Conservation (phyloP, 2,329 filamentous ascomycete genomes). For the Ophiostoma fasciatum region DNA sequence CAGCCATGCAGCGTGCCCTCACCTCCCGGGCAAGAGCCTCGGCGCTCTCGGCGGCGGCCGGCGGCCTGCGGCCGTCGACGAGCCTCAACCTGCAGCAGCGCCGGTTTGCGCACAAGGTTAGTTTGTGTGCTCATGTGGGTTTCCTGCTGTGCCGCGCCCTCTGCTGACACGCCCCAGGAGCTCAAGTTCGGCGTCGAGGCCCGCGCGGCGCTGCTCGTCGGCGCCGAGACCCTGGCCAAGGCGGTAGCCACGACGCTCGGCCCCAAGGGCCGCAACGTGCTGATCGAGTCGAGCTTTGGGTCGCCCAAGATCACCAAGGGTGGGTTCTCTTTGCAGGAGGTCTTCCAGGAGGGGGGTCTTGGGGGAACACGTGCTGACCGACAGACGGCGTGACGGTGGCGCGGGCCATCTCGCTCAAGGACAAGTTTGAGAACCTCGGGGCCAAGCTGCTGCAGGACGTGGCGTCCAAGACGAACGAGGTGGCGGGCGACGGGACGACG, state of each 20-base stretch:
- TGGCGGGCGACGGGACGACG: slow-evolving; percentile 95
- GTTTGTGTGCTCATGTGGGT: slow-evolving; percentile 16
- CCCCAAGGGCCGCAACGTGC: slow-evolving; percentile 94
- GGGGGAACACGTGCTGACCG: slow-evolving; percentile 5
- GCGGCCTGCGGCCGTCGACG: slow-evolving; percentile 47
- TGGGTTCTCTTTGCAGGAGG: slow-evolving; percentile 27
- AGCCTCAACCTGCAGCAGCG: slow-evolving; percentile 65
- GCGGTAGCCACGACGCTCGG: slow-evolving; percentile 93
- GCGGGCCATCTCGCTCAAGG: slow-evolving; percentile 81
- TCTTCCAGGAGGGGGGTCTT: too few species aligned
- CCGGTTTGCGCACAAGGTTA: slow-evolving; percentile 94
- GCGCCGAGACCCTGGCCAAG: slow-evolving; percentile 93
- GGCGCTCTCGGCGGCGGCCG: slow-evolving; percentile 48
- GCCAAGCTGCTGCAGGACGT: slow-evolving; percentile 95
- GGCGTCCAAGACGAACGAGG: slow-evolving; percentile 98
- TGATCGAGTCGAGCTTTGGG: slow-evolving; percentile 97
- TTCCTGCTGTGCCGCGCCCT: too few species aligned
- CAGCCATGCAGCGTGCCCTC: slow-evolving; percentile 88
- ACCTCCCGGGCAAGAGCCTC: slow-evolving; percentile 67
- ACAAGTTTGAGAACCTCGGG: slow-evolving; percentile 99
- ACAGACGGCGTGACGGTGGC: slow-evolving; percentile 78
- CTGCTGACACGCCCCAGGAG: slow-evolving; percentile 44
- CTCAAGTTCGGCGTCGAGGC: slow-evolving; percentile 97
- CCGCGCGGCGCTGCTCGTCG: slow-evolving; percentile 73
- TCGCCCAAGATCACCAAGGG: slow-evolving; percentile 99